These are phyloP conservation scores for Murraya paniculata DNA, from an alignment of 345 rosid genomes.

Conservation along the genomic window DNA sequence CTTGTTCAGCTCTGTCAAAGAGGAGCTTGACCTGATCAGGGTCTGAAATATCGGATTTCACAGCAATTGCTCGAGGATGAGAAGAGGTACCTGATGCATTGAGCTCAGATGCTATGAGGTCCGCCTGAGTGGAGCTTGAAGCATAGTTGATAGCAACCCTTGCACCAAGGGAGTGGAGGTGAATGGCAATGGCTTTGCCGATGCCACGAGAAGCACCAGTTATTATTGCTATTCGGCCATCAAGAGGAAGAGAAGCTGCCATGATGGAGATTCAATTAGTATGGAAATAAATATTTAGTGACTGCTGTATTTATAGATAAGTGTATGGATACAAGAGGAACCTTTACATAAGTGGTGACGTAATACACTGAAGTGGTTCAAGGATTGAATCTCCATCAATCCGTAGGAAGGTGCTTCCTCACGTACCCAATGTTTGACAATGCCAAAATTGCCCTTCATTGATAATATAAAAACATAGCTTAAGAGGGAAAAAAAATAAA, in stretches of 20 bases:
- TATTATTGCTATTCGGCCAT: slow-evolving; percentile 60
- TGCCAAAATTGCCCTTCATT: neutral
- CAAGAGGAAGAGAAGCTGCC: slow-evolving; percentile 38
- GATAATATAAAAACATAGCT: neutral
- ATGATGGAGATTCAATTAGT: slow-evolving; percentile 5
- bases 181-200: slow-evolving; percentile 54
- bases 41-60: slow-evolving; percentile 57
- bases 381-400: no score
- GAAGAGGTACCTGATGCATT: slow-evolving; percentile 26
- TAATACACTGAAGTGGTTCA: neutral
- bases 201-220: slow-evolving; percentile 73
- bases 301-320: slow-evolving; percentile 1
- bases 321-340: neutral
- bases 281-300: neutral
- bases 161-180: slow-evolving; percentile 65
- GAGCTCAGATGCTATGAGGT: slow-evolving; percentile 42
- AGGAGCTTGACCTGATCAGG: slow-evolving; percentile 59
- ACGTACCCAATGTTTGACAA: neutral
- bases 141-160: slow-evolving; percentile 51
- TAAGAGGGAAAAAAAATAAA: neutral
- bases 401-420: neutral
- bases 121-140: slow-evolving; percentile 56
- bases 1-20: slow-evolving; percentile 56
- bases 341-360: neutral
- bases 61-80: slow-evolving; percentile 36